Base-by-base conservation (phyloP, 2,329 filamentous ascomycete species). In the Pseudogymnoascus destructans region DNA sequence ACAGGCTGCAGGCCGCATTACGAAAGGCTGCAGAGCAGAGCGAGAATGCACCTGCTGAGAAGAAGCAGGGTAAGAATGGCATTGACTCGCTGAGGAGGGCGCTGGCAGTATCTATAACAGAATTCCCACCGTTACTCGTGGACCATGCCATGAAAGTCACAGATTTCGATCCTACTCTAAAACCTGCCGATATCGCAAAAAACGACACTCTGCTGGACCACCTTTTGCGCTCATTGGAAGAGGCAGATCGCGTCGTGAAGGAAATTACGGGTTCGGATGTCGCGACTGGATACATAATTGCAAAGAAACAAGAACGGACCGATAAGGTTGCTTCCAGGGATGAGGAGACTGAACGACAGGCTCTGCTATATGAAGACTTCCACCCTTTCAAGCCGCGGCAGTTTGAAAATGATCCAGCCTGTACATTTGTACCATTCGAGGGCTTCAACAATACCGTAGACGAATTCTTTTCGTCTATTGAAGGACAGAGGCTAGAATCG, bases 401-500 rank as follows among this genome's bases (percentile, higher is more conserved):
- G 64, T 87, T 95, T 61, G 81, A 84, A 61, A 76, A 79, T 5
- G 82, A 90, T 59, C 74, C 82, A 0, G 73, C 77, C 0, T 79
- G 85, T 21, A 79, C 81, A 2, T 81, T 95, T 13, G 68, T 97
- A 10, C 81, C 88, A 58, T 90, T 91, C 63, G 79, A 89, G 5
- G 86, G 84, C 8, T 97, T 95, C 75, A 96, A 96, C 70, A 87
- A 86, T 67, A 93, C 90, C 0, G 90, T 95, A 0, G 93, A 98
- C 68, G 89, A 95, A 64, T 98, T 96, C 74, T 97, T 95, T 70
- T 97, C 93, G 0, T 97, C 92, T 0, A 81, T 97, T 23, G 93
- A 98, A 72, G 89, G 91, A 0, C 92, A 96, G 69, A 95, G 89
- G 69, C 77, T 97, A 0, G 87, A 95, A 70, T 95, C 89, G 1